Conservation (phyloP, 108 stramenopile genomes). For the Chaetoceros tenuissimus region DNA sequence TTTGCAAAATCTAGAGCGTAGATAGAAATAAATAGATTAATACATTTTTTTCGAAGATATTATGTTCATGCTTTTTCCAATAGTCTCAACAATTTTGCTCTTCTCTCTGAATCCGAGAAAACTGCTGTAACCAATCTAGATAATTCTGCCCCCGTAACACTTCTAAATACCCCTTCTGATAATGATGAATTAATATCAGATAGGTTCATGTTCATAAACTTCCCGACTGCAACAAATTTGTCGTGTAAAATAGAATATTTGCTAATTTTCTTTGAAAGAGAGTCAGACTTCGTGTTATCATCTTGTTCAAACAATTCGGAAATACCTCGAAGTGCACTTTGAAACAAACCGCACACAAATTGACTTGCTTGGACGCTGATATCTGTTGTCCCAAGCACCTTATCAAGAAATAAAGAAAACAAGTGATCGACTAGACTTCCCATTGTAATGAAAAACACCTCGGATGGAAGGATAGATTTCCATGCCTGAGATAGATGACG, state of each 20-base stretch:
- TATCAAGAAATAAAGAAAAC: conserved; percentile 48
- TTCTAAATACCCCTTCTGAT: conserved; percentile 51
- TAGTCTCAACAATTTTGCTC: conserved; percentile 18
- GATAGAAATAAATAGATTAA: no score
- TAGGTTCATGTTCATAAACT: conserved; percentile 57
- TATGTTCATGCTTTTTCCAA: no score
- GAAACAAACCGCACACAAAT: conserved; percentile 53
- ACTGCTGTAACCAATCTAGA: conserved; percentile 42
- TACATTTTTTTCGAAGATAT: no score
- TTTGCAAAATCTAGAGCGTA: no score
- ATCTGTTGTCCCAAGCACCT: conserved; percentile 35
- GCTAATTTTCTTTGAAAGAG: no score
- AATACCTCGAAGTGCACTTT: conserved; percentile 16
- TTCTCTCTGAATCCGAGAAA: conserved; percentile 35
- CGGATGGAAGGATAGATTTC: conserved; percentile 47
- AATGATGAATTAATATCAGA: conserved; percentile 47
- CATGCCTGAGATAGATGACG: conserved; percentile 61
- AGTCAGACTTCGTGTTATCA: conserved; percentile 15
- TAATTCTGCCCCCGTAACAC: conserved; percentile 55
- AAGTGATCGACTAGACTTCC: conserved; percentile 62
- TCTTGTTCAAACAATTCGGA: conserved; percentile 10
- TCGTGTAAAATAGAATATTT: no score
- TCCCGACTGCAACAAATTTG: conserved; percentile 45
- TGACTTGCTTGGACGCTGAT: conserved; percentile 51
- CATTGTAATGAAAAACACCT: conserved; percentile 48